A percentile compares a stretch with the other conserved stretches of the same genome.
Conservation (phyloP, 179 eudicot genomes). For the Silene vulgaris region DNA sequence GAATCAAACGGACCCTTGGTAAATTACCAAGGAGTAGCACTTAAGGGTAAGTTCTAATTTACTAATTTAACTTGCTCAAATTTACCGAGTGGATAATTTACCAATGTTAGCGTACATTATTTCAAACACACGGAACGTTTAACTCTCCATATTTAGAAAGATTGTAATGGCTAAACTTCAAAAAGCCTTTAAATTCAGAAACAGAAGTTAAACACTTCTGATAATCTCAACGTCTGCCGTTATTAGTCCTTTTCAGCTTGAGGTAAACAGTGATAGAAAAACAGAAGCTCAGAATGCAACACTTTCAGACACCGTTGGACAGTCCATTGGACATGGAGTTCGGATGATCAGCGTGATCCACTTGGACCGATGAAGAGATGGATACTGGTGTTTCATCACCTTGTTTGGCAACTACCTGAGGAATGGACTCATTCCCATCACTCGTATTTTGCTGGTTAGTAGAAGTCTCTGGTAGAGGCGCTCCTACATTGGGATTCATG, state of each 20-base stretch:
- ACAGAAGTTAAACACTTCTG: constrained; percentile 9
- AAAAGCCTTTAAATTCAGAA: neutral
- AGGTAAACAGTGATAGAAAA: constrained; percentile 1
- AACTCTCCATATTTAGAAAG: constrained; percentile 22
- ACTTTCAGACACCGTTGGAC: neutral
- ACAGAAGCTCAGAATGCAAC: constrained; percentile 7
- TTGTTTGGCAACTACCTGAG: constrained; percentile 12
- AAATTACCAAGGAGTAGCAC: too few species aligned
- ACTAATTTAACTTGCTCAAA: neutral
- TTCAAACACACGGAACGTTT: constrained; percentile 13
- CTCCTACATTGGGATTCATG: constrained; percentile 24
- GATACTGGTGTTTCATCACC: constrained; percentile 18
- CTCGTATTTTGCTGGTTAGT: constrained; percentile 8
- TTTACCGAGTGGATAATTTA: neutral
- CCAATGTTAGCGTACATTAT: constrained; percentile 5
- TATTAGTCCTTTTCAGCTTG: constrained; percentile 12
- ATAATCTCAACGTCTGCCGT: neutral
- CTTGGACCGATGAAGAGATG: constrained; percentile 12
- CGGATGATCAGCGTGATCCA: constrained; percentile 14
- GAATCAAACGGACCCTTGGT: too few species aligned
- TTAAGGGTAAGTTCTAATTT: too few species aligned
- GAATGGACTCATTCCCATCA: constrained; percentile 3
- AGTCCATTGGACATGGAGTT: constrained; percentile 16
- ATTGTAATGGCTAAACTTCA: neutral
- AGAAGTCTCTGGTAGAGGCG: neutral